Evolutionary conservation across 768 basidiomycete genomes (phyloP).

Genomic region (Lactarius hatsudake): DNA sequence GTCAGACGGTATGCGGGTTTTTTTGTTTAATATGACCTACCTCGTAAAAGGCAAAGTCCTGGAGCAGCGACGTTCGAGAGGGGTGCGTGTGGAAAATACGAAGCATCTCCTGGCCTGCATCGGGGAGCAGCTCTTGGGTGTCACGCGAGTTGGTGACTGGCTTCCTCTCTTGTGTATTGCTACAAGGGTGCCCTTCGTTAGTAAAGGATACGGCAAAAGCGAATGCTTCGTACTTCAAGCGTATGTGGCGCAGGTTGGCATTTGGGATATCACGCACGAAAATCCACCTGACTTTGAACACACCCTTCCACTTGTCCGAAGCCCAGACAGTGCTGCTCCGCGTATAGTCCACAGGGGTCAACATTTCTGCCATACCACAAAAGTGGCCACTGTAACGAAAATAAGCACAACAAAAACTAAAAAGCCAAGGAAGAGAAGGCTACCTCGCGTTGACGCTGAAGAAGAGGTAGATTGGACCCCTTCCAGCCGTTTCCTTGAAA

Average conservation of each 20-base stretch:
- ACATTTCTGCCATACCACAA: constrained; percentile 98
- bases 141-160: constrained; percentile 98
- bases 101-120: constrained; percentile 96
- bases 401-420: not conserved
- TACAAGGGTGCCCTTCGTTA: constrained; percentile 34
- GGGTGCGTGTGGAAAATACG: constrained; percentile 93
- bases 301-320: constrained; percentile 99
- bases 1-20: not conserved
- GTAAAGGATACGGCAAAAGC: not conserved
- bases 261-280: constrained; percentile 96
- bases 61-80: constrained; percentile 86
- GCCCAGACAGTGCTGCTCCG: constrained; percentile 97
- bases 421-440: constrained; percentile 9
- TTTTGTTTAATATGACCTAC: constrained; percentile 40
- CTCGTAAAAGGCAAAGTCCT: constrained; percentile 93
- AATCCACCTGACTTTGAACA: constrained; percentile 97
- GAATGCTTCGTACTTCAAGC: constrained; percentile 59
- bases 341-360: constrained; percentile 92
- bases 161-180: constrained; percentile 97
- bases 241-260: constrained; percentile 83
- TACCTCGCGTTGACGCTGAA: constrained; percentile 95
- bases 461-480: constrained; percentile 96
- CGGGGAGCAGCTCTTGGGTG: constrained; percentile 93
- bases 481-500: constrained; percentile 89
- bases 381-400: constrained; percentile 74